Conservation (phyloP, 176 grass and related monocot species). For the Cocos nucifera region DNA sequence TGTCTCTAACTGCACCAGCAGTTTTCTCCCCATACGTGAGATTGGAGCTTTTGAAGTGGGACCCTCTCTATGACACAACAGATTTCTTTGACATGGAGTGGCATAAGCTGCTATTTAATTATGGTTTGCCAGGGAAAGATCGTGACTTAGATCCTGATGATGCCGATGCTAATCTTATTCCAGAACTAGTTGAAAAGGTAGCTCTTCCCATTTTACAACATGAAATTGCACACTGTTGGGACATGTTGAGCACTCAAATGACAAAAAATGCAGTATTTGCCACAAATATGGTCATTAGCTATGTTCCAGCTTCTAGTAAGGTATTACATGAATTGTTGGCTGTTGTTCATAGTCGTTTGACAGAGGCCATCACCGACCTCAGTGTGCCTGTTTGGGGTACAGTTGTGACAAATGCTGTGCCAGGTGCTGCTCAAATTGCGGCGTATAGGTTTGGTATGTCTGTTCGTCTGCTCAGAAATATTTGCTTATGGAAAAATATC, state of each 20-base stretch:
- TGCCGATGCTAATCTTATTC: conserved; percentile 50
- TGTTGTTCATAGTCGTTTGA: conserved; percentile 47
- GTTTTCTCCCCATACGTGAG: conserved; percentile 73
- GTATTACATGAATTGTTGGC: conserved; percentile 53
- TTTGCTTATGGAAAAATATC: conserved; percentile 83
- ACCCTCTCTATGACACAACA: conserved; percentile 53
- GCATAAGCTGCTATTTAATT: conserved; percentile 60
- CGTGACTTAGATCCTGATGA: conserved; percentile 29
- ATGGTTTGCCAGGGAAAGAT: conserved; percentile 30
- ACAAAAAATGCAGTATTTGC: conserved; percentile 60
- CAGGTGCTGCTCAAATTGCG: conserved; percentile 57
- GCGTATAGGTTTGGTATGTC: conserved; percentile 82
- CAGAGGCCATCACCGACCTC: conserved; percentile 45
- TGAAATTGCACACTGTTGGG: conserved; percentile 83
- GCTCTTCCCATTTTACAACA: conserved; percentile 90
- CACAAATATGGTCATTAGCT: conserved; percentile 49
- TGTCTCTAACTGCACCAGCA: conserved; percentile 52
- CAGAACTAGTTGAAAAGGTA: conserved; percentile 75
- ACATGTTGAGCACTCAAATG: conserved; percentile 62
- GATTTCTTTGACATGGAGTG: conserved; percentile 81
- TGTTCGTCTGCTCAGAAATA: conserved; percentile 66
- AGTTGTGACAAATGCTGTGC: conserved; percentile 59
- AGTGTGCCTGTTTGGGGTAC: conserved; percentile 76
- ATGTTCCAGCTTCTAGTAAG: conserved; percentile 52
- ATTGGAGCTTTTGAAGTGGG: conserved; percentile 92